These are phyloP conservation scores for Neolentinus lepideus DNA, from an alignment of 1,284 basidiomycete genomes.

Conservation along the genomic window DNA sequence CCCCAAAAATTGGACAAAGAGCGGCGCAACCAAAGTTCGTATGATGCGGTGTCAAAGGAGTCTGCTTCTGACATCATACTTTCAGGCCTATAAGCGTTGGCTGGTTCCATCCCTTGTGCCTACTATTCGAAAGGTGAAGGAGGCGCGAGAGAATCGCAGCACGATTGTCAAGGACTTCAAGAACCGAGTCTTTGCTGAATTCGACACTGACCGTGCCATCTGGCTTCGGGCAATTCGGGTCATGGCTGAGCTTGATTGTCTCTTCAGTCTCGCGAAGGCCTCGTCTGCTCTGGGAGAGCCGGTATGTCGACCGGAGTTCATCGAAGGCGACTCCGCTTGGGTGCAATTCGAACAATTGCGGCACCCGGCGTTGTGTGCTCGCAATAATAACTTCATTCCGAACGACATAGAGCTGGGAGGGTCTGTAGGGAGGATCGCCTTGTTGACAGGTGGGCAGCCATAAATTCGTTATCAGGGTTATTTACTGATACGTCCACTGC, in stretches of 20 bases:
- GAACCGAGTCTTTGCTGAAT: conserved; percentile 74
- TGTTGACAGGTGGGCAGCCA: conserved; percentile 72
- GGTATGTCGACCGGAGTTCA: conserved; percentile 83
- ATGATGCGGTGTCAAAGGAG: not conserved
- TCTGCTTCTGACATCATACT: conserved; percentile 1
- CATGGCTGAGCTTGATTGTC: conserved; percentile 87
- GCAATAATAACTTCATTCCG: conserved; percentile 81
- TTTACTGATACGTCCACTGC: conserved; percentile 5
- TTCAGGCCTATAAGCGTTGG: conserved; percentile 68
- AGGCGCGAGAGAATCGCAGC: conserved; percentile 83
- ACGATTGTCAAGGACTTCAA: conserved; percentile 80
- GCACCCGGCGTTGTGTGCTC: conserved; percentile 77
- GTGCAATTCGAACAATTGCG: conserved; percentile 77
- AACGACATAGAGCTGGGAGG: conserved; percentile 90
- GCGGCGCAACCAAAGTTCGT: conserved; percentile 70
- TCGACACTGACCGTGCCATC: conserved; percentile 75
- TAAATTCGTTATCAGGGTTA: conserved; percentile 3
- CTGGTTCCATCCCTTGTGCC: conserved; percentile 65
- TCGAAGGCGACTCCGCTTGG: conserved; percentile 74
- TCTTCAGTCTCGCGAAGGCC: conserved; percentile 89
- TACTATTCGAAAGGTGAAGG: conserved; percentile 78
- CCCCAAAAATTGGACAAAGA: conserved; percentile 82
- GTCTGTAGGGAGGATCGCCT: conserved; percentile 69
- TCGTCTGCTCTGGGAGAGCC: conserved; percentile 90
- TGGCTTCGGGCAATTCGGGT: conserved; percentile 79